Evolutionary conservation across 192 early-diverging fungal genomes (phyloP).

Genomic region (Backusella westeae): DNA sequence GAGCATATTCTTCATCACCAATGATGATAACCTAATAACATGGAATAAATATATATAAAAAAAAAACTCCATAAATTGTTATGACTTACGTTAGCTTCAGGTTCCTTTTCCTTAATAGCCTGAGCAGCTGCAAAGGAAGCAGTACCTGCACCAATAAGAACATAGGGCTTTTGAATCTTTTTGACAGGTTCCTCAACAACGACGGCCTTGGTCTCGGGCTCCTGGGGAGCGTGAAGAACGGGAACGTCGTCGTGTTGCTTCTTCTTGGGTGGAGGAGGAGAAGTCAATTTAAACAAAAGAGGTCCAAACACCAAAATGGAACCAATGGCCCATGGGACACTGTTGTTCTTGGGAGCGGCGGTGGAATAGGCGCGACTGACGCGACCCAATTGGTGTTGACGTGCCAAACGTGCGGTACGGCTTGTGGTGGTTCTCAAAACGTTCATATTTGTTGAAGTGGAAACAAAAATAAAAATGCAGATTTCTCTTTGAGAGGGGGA

Average conservation of each 20-base stretch:
- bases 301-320: conserved; percentile 50
- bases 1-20: conserved; percentile 49
- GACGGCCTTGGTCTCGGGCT: not conserved
- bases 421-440: not conserved
- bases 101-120: conserved; percentile 58
- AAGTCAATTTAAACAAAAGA: conserved; percentile 43
- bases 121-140: conserved; percentile 58
- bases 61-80: not conserved
- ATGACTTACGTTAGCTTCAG: conserved; percentile 48
- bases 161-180: conserved; percentile 38
- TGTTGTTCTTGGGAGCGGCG: not conserved
- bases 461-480: not conserved
- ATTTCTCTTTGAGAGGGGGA: not conserved
- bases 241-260: conserved; percentile 25
- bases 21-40: conserved; percentile 50
- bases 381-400: not conserved
- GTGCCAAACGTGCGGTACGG: not conserved
- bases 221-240: not conserved
- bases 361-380: conserved; percentile 9
- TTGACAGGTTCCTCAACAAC: conserved; percentile 14
- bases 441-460: not conserved
- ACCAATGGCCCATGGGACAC: conserved; percentile 38
- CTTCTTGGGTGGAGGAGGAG: conserved; percentile 43
- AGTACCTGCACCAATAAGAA: conserved; percentile 58
- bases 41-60: not conserved